A percentile compares a stretch with the other conserved stretches of the same genome.
Conservation (phyloP, 2,329 filamentous ascomycete species). For the Colletotrichum costaricense region DNA sequence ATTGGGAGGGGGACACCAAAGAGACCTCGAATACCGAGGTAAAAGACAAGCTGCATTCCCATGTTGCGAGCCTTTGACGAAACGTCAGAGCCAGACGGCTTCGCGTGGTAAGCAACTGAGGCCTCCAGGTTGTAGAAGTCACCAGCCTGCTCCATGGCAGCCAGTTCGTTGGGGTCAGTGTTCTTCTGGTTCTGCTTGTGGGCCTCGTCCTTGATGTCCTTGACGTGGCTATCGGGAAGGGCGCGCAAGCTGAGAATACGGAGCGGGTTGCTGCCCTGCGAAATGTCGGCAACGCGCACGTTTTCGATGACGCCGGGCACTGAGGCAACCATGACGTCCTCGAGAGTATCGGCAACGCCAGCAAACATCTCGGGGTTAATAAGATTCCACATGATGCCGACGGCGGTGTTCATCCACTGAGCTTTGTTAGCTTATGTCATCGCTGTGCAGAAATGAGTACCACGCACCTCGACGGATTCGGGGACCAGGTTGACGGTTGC, state of each 20-base stretch:
- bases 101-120: slow-evolving; percentile 82
- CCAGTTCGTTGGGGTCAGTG: slow-evolving; percentile 86
- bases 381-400: slow-evolving; percentile 88
- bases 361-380: slow-evolving; percentile 96
- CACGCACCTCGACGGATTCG: slow-evolving; percentile 77
- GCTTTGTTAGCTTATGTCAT: slow-evolving; percentile 41
- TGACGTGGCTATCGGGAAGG: slow-evolving; percentile 83
- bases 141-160: slow-evolving; percentile 89
- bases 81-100: slow-evolving; percentile 75
- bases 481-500: slow-evolving; percentile 90
- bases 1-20: slow-evolving; percentile 91
- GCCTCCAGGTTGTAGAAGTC: slow-evolving; percentile 88
- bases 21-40: slow-evolving; percentile 87
- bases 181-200: slow-evolving; percentile 66
- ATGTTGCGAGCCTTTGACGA: slow-evolving; percentile 86
- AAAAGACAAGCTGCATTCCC: slow-evolving; percentile 81
- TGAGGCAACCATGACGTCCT: slow-evolving; percentile 95
- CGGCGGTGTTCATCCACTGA: slow-evolving; percentile 90
- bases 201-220: slow-evolving; percentile 77
- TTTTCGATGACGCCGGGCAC: slow-evolving; percentile 93
- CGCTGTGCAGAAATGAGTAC: slow-evolving; percentile 3
- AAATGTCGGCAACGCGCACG: slow-evolving; percentile 93
- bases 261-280: slow-evolving; percentile 91
- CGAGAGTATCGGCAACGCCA: slow-evolving; percentile 84
- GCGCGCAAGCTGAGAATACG: slow-evolving; percentile 89